A percentile compares a stretch with the other conserved stretches of the same genome.
These are phyloP conservation scores for Apiospora arundinis DNA, from an alignment of 2,329 filamentous ascomycete species.

Conservation along the genomic window DNA sequence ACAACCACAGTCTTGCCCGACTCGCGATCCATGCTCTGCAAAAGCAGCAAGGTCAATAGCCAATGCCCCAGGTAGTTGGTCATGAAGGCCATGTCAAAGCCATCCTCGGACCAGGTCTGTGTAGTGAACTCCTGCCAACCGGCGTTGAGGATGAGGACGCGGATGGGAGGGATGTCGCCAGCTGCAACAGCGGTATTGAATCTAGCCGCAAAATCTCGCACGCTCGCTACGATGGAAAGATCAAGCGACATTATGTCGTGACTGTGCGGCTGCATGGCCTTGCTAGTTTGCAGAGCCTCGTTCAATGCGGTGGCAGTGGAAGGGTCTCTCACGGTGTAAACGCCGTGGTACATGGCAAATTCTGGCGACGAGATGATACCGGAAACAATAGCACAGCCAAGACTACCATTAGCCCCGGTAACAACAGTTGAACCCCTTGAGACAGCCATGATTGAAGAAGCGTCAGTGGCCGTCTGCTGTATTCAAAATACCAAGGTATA, in stretches of 20 bases:
- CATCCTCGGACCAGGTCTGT: conserved; percentile 26
- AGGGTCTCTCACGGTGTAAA: conserved; percentile 28
- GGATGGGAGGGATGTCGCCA: conserved; percentile 35
- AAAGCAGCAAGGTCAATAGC: conserved; percentile 29
- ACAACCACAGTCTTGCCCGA: conserved; percentile 25
- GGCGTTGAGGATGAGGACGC: conserved; percentile 38
- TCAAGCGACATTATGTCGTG: conserved; percentile 30
- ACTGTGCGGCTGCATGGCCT: not conserved
- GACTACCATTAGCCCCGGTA: conserved; percentile 29
- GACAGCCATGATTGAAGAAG: not conserved
- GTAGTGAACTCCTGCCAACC: conserved; percentile 30
- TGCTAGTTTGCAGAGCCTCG: not conserved
- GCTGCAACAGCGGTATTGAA: conserved; percentile 29
- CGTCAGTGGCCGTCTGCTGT: not conserved
- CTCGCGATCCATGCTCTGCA: conserved; percentile 29
- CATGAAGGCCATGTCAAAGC: conserved; percentile 27
- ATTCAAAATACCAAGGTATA: not conserved
- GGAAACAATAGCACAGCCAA: conserved; percentile 26
- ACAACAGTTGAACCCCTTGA: conserved; percentile 27
- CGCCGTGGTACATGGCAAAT: conserved; percentile 30
- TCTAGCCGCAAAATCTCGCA: conserved; percentile 27
- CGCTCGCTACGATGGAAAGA: conserved; percentile 26
- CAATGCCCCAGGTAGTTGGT: conserved; percentile 30
- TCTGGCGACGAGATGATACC: conserved; percentile 29
- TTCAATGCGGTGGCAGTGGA: not conserved